Base-by-base conservation (phyloP, 2,329 filamentous ascomycete species). In the Aschersonia sp. region DNA sequence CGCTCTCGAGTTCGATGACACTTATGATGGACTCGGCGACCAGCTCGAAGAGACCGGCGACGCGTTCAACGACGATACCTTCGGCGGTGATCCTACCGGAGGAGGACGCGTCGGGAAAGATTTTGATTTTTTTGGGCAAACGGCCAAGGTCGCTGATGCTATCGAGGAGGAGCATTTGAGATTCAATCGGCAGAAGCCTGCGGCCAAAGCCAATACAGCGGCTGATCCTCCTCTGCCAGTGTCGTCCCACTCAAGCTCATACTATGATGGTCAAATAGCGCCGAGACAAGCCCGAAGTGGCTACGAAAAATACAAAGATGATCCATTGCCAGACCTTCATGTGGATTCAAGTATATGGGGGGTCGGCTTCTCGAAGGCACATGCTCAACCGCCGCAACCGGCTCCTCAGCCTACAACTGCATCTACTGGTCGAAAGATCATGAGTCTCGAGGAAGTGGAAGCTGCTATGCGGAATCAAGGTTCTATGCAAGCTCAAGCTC, bases 391-490 rank as follows among this genome's bases (percentile, higher is more conserved):
- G 30, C 55, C 56, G 40, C 58, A 56, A 44, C 51, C 57, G 31
- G 50, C 52, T 9, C 10, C 55, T 29, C 54, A 55, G 44, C 51
- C 56, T 29, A 48, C 54, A 44, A 58, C 58, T 35, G 54, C 62
- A 35, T 53, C 58, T 5, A 6, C 42, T 44, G 61, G 74, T 42
- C 80, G 81, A 58, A 96, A 89, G 70, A 83, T 96, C 68, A 82
- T 98, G 84, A 97, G 88, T 58, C 65, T 98, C 59, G 92, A 97
- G 62, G 92, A 98, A 68, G 89, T 98, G 28, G 92, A 98, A 68
- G 91, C 91, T 47, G 82, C 88, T 53, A 89, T 98, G 83, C 80
- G 85, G 51, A 74, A 77, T 35, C 83, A 89, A 55, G 68, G 78
- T 32, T 75, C 77, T 56, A 74, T 73, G 52, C 66, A 70, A 9